Conservation (phyloP, 2,329 filamentous ascomycete species). For the Ophiostoma perfectum region DNA sequence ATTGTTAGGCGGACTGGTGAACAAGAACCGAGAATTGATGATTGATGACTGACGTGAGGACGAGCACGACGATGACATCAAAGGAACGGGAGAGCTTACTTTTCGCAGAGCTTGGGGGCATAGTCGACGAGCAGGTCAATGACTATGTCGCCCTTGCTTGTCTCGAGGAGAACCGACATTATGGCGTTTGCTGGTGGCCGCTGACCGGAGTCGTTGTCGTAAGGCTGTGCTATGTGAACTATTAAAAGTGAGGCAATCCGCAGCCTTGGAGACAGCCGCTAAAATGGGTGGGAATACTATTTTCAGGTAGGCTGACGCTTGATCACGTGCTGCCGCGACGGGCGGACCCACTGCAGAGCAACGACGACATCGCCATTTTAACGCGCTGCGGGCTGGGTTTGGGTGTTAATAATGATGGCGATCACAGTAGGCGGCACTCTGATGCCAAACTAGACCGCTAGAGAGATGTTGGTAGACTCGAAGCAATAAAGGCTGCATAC, state of each 20-base stretch:
- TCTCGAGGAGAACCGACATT: slow-evolving; percentile 94
- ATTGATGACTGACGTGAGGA: background rate
- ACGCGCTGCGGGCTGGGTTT: too few relatives aligned
- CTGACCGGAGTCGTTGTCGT: background rate
- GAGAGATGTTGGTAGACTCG: too few relatives aligned
- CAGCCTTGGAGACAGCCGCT: background rate
- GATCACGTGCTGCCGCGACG: background rate
- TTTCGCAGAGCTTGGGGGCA: slow-evolving; percentile 87
- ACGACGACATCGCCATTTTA: background rate
- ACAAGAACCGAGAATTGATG: background rate
- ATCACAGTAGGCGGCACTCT: too few relatives aligned
- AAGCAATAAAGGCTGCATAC: too few relatives aligned
- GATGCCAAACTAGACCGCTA: too few relatives aligned
- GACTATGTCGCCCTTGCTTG: slow-evolving; percentile 86
- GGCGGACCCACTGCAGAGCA: background rate
- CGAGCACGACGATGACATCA: background rate
- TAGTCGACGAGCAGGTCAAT: slow-evolving; percentile 88
- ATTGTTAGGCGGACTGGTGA: slow-evolving; percentile 28
- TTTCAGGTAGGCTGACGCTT: background rate
- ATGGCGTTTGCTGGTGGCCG: slow-evolving; percentile 5
- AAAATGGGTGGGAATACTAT: background rate
- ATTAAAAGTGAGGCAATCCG: background rate
- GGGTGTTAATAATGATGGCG: too few relatives aligned
- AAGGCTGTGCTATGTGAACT: background rate
- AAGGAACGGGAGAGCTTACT: slow-evolving; percentile 52